Base-by-base conservation (phyloP, 164 flowering plant species). In the Liriodendron chinense region DNA sequence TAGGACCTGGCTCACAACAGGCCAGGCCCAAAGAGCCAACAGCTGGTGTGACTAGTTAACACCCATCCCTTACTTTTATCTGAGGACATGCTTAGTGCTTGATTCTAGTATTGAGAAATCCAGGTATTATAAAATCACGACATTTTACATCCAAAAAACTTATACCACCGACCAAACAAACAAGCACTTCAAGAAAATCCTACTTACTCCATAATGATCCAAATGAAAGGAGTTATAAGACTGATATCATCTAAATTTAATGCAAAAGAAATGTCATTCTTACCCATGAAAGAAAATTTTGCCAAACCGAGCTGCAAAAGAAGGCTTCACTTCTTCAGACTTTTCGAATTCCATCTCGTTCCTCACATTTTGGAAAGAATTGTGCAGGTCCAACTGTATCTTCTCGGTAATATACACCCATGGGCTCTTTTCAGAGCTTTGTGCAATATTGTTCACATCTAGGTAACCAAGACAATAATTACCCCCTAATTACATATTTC, bases 291-390 rank as follows among this genome's bases (percentile, higher is more conserved):
- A 87, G 63, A 82, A 76, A 49, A 83, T 43, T 74, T 80, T 86
- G 12, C 90, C 89, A 72, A 86, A 72, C 69, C 83, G 71, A 67
- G 89, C 87, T 49, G 80, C 83, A 78, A 86, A 68, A 1, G 71
- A 72, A 74, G 85, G 84, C 75, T 83, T 84, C 13, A 78, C 74
- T 70, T 68, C 76, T 61, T 74, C 80, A 57, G 43, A 48, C 14
- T 73, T 53, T 24, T 74, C 48, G 9, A 23, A 14, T 8, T 75
- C 74, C 72, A 77, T 80, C 24, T 79, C 82, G 28, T 69, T 79
- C 75, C 75, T 84, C 72, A 79, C 75, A 67, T 34, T 74, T 66
- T 83, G 80, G 61, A 80, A 82, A 50, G 82, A 76, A 65, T 76
- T 72, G 18, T 79, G 63, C 14, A 87, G 76, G 69, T 87, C 85